Base-by-base conservation (phyloP, 176 grass and related monocot species). In the Avena sativa region DNA sequence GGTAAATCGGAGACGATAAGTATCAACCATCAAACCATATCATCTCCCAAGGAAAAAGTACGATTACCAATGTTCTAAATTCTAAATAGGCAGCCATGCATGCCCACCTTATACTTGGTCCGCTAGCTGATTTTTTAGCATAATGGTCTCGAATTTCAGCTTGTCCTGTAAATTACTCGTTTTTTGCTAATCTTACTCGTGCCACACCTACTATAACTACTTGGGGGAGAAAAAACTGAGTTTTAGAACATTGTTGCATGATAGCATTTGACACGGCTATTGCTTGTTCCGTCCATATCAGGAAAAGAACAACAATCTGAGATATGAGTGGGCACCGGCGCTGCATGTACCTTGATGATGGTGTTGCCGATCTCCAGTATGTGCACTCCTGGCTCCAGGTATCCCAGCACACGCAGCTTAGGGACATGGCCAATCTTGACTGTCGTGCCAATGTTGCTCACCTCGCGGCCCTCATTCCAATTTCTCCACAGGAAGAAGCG, bases 341-440 rank as follows among this genome's bases (percentile, higher is more conserved):
- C 21, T 62, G 59, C 21, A 25, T 10, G 19, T 62, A 62, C 59
- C 59, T 62, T 23, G 59, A 62, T 62, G 59, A 62, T 25, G 59
- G 59, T 62, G 59, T 62, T 25, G 21, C 59, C 21, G 59, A 62
- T 62, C 9, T 62, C n/a, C 59, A 62, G 59, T 2, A 11, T 1
- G 59, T 62, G 59, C 59, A 25, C n/a, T 62, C 59, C 59, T 25
- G 59, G 59, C 59, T 62, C 59, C 59, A 62, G 59, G 59, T 25
- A 62, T 23, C 59, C 58, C 20, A 61, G 58, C 58, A 61, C 58
- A 9, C 58, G 58, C 20, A 61, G 58, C 20, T 61, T 61, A 61
- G 20, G 8, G 58, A n/a, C 79, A 4, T 66, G 23, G 20, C 56
- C 38, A 80, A 87, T 82, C 86, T 82, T 87, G 15, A 88, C 15